Percentiles rank a stretch among this genome's conserved stretches.
Conservation (phyloP, 2,329 filamentous ascomycete species). For the Helicocarpus griseus region DNA sequence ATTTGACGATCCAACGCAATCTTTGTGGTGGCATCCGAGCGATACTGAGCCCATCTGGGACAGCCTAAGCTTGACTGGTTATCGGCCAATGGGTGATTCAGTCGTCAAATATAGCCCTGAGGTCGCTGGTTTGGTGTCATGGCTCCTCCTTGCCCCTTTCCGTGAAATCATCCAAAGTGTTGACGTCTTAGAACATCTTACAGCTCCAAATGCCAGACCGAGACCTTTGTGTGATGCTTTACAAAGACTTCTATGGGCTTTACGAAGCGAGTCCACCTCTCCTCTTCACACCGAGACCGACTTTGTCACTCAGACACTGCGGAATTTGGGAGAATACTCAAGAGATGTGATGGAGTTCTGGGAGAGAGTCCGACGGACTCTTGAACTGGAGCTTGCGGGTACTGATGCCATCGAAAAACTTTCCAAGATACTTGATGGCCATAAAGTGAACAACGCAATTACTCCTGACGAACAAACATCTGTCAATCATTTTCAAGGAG, state of each 20-base stretch:
- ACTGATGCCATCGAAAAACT: slow-evolving; percentile 34
- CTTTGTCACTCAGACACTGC: slow-evolving; percentile 30
- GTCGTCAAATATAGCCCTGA: slow-evolving; percentile 37
- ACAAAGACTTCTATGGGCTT: slow-evolving; percentile 42
- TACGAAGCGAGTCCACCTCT: slow-evolving; percentile 36
- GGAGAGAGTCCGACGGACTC: slow-evolving; percentile 42
- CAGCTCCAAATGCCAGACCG: slow-evolving; percentile 37
- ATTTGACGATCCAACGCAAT: slow-evolving; percentile 50
- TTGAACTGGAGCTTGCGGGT: slow-evolving; percentile 43
- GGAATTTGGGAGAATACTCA: slow-evolving; percentile 35
- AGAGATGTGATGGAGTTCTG: slow-evolving; percentile 47
- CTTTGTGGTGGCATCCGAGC: slow-evolving; percentile 51
- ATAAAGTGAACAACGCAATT: slow-evolving; percentile 18
- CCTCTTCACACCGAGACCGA: slow-evolving; percentile 33
- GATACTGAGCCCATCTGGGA: slow-evolving; percentile 46
- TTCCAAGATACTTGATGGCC: slow-evolving; percentile 37
- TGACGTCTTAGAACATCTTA: slow-evolving; percentile 37
- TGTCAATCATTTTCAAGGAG: slow-evolving; percentile 26
- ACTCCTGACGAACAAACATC: slow-evolving; percentile 20
- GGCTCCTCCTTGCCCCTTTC: slow-evolving; percentile 51
- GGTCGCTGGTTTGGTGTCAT: slow-evolving; percentile 48
- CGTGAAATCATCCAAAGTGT: slow-evolving; percentile 45
- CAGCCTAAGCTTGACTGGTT: slow-evolving; percentile 47
- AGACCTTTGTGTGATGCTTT: slow-evolving; percentile 43
- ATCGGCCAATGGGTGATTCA: slow-evolving; percentile 42